Evolutionary conservation across 257 asterid species (phyloP).

Genomic region (Voacanga thouarsii): DNA sequence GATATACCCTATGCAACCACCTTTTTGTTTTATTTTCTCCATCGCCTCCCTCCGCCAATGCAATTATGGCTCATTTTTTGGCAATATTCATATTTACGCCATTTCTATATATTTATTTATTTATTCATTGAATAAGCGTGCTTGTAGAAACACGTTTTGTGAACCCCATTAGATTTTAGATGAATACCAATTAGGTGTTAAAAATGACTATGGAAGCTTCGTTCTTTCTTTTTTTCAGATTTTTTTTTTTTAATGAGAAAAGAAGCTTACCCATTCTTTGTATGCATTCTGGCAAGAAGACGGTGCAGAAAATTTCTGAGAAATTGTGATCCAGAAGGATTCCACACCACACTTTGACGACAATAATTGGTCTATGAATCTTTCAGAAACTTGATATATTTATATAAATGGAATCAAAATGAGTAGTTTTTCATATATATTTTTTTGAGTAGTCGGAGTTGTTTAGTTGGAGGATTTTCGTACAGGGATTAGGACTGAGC

Average conservation of each 20-base stretch:
- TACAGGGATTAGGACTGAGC: no score
- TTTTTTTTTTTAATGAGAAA: no score
- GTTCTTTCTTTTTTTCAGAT: neutral
- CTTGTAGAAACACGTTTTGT: conserved; percentile 7
- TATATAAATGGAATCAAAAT: neutral
- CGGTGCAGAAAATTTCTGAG: neutral
- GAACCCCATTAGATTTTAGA: conserved; percentile 6
- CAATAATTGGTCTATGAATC: neutral
- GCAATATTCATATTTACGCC: neutral
- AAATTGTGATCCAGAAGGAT: neutral
- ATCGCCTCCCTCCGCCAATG: neutral
- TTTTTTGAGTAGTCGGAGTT: no score
- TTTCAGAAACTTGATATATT: neutral
- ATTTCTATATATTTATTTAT: neutral
- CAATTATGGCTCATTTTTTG: neutral
- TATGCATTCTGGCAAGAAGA: neutral
- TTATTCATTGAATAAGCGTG: neutral
- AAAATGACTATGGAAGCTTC: neutral
- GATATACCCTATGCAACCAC: no score
- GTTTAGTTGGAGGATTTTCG: no score
- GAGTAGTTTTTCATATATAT: neutral
- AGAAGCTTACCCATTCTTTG: neutral
- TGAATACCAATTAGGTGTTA: neutral
- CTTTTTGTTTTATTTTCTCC: neutral
- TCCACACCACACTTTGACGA: conserved; percentile 3